Evolutionary conservation across 2,329 filamentous ascomycete genomes (phyloP).

Genomic region (Trichoderma sp.): DNA sequence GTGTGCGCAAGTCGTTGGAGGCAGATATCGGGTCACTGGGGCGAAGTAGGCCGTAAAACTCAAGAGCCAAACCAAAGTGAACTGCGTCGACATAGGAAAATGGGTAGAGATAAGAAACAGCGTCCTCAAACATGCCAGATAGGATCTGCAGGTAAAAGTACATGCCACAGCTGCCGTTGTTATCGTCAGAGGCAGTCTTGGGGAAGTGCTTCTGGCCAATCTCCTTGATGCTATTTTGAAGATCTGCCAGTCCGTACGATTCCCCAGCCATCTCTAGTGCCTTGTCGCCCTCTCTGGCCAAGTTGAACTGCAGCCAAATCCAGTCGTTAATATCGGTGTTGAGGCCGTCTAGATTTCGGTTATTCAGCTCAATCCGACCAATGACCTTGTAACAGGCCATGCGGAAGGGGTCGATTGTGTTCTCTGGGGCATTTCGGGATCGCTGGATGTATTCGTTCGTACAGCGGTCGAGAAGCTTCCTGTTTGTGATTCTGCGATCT

Average conservation of each 20-base stretch:
- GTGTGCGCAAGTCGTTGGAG: conserved; percentile 68
- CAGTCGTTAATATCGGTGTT: conserved; percentile 69
- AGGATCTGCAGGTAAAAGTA: conserved; percentile 93
- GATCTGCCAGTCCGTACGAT: conserved; percentile 64
- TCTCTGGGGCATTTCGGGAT: conserved; percentile 78
- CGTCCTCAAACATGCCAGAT: conserved; percentile 91
- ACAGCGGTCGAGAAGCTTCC: conserved; percentile 82
- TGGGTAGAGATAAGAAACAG: conserved; percentile 84
- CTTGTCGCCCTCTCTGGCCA: conserved; percentile 66
- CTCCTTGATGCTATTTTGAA: conserved; percentile 79
- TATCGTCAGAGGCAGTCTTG: conserved; percentile 74
- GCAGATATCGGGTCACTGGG: conserved; percentile 78
- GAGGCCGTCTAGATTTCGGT: conserved; percentile 64
- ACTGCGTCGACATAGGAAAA: conserved; percentile 93
- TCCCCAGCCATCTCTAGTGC: conserved; percentile 66
- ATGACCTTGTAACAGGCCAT: conserved; percentile 99
- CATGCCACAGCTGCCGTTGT: conserved; percentile 76
- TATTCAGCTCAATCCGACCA: conserved; percentile 71
- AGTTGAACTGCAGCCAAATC: conserved; percentile 72
- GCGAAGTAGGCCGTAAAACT: conserved; percentile 85
- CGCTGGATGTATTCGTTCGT: conserved; percentile 88
- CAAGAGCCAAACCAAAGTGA: conserved; percentile 88
- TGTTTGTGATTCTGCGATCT: conserved; percentile 71
- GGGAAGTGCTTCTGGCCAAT: conserved; percentile 91
- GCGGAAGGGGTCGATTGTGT: conserved; percentile 88